Base-by-base conservation (phyloP, 306 rosid species). In the Acacia acuminata region DNA sequence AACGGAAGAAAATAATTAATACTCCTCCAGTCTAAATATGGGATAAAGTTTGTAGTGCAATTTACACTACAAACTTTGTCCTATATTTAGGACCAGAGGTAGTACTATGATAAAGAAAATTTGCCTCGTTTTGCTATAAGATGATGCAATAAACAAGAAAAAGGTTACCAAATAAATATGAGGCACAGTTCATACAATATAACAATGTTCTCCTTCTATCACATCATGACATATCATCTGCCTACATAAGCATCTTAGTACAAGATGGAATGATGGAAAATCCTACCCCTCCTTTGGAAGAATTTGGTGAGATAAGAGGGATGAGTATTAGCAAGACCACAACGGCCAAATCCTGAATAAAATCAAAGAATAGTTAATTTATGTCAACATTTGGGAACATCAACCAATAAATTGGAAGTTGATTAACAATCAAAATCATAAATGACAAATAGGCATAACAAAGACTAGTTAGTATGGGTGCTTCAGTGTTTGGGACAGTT, bases 231-330 rank as follows among this genome's bases (percentile, higher is more conserved):
- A 64, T 20, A 40, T 75, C 10, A 20, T 65, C 63, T 17, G 30
- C 61, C 79, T 67, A 74, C 47, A 56, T 82, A 82, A 44, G 71
- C 51, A 81, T 73, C 34, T 72, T 82, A 75, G 53, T 82, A 51
- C 9, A 73, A 81, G 63, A 84, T 55, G 32, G 15, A 81, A 66
- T 50, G 75, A 67, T 27, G 82, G 85, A 87, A 86, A 79, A 84
- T 67, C 30, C 84, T 92, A 96, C 99, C 99, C 97, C 99, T 89
- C 99, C 99, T 94, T 96, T 96, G 82, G 99, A 94, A 85, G 99
- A 96, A 87, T 92, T 96, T 40, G 99, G 99, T 76, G 99, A 94
- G 86, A 96, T 92, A 64, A 96, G 98, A 82, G 99, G 99, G 84
- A 96, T 96, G 90, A 96, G 99, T 77, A 96, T 96, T 77, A 96